Base-by-base conservation (phyloP, 2,329 filamentous ascomycete species). In the Xenosphaeropsis pyriputrescens region DNA sequence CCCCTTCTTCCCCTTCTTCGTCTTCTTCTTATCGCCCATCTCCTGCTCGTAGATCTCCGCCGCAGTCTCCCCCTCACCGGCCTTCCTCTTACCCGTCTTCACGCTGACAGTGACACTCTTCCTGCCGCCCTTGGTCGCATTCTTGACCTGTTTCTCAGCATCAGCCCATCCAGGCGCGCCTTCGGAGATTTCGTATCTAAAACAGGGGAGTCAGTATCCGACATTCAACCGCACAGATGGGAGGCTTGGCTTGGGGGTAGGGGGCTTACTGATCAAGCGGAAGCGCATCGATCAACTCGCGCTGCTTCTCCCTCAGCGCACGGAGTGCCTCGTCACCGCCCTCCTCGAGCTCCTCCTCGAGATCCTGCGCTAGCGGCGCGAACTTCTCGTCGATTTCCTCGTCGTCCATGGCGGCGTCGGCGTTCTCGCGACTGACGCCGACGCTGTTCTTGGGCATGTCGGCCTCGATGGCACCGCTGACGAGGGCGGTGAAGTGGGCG, bases 251-350 rank as follows among this genome's bases (percentile, higher is more conserved):
- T 38, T 22, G 31, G 15, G 40, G 22, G n/a, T 26, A 1, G 40
- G 35, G 38, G 39, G 32, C 79, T 71, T 69, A 89, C 75, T 83
- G 79, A 51, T 94, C 85, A 37, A 96, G 67, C 33, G 89, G 88
- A 43, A 96, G 64, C 44, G 86, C 81, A 63, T 95, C 84, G 51
- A 96, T 94, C 46, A 96, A 65, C 47, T 85, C 83, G 50, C 81
- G 76, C 59, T 93, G 85, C 60, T 89, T 84, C 57, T 83, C 77
- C 47, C 73, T 74, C 50, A 93, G 63, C 41, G 74, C 75, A 35
- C 66, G 67, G 43, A 85, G 60, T 18, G 83, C 75, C 57, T 91
- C 79, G 43, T 89, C 75, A 2, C 80, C 86, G 13, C 78, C 88
- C 53, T 91, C 84, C 39, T 79, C 79, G 14, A 96, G 67, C 57